Conservation (phyloP, 495 filamentous ascomycete genomes). For the Aspergillus diversus region DNA sequence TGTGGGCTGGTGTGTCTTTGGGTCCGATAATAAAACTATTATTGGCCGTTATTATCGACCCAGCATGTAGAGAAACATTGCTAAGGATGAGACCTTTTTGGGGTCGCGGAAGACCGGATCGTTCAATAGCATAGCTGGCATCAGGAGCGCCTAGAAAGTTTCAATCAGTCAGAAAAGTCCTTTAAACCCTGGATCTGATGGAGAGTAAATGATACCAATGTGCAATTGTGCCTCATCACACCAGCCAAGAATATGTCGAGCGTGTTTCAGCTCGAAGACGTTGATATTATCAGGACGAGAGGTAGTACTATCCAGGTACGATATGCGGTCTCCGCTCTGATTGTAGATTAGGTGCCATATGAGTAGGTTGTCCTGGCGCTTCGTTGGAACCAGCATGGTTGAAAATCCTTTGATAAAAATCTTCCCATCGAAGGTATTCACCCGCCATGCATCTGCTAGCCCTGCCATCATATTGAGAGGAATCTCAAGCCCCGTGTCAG, state of each 20-base stretch:
- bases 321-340: conserved; percentile 22
- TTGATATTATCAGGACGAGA: conserved; percentile 7
- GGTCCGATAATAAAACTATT: background rate
- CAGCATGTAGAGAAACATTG: background rate
- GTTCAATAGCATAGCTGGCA: conserved; percentile 14
- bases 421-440: conserved; percentile 15
- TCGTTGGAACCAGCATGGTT: conserved; percentile 31
- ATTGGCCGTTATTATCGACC: background rate
- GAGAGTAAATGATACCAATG: conserved; percentile 4
- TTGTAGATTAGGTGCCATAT: conserved; percentile 33
- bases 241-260: conserved; percentile 21
- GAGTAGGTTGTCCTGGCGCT: conserved; percentile 19
- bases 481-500: conserved; percentile 29
- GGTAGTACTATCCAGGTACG: conserved; percentile 21
- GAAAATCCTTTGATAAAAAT: conserved; percentile 38
- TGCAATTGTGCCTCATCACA: conserved; percentile 10
- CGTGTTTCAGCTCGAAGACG: conserved; percentile 9
- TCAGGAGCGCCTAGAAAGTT: conserved; percentile 4
- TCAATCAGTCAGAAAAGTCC: too few species aligned
- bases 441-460: conserved; percentile 8
- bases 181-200: background rate
- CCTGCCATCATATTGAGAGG: conserved; percentile 22
- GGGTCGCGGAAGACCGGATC: conserved; percentile 9
- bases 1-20: conserved; percentile 1
- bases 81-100: background rate